These are phyloP conservation scores for Pseudogymnoascus sp. DNA, from an alignment of 2,329 filamentous ascomycete genomes.

Conservation along the genomic window DNA sequence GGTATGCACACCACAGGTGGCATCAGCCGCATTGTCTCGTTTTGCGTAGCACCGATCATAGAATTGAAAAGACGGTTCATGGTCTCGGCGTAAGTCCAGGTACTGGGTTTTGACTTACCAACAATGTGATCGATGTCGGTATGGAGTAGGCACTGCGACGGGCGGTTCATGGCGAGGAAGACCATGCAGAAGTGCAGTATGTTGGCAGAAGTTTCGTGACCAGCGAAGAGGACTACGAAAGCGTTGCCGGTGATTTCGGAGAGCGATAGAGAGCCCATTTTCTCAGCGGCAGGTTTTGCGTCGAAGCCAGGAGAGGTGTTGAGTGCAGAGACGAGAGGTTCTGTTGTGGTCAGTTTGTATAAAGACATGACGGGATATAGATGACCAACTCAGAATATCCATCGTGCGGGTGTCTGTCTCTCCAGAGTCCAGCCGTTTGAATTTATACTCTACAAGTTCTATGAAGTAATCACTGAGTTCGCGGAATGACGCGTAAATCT, in stretches of 20 bases:
- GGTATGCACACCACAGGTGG: conserved; percentile 47
- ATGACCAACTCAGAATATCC: conserved; percentile 18
- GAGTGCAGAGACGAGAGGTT: conserved; percentile 14
- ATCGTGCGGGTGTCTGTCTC: conserved; percentile 19
- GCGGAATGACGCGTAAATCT: conserved; percentile 1
- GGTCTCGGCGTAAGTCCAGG: conserved; percentile 18
- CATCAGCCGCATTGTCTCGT: conserved; percentile 46
- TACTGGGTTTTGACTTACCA: conserved; percentile 16
- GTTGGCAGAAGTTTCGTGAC: conserved; percentile 28
- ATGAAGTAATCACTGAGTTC: not conserved
- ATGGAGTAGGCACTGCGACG: conserved; percentile 18
- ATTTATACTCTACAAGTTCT: conserved; percentile 7
- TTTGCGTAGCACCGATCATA: conserved; percentile 26
- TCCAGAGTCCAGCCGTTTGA: conserved; percentile 14
- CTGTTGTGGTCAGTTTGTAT: conserved; percentile 10
- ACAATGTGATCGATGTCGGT: conserved; percentile 21
- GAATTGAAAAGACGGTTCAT: conserved; percentile 22
- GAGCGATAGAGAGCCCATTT: conserved; percentile 10
- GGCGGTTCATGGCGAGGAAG: conserved; percentile 20
- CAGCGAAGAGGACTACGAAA: conserved; percentile 27
- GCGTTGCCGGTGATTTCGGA: conserved; percentile 25
- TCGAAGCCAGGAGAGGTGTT: conserved; percentile 5
- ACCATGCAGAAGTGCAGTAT: conserved; percentile 24
- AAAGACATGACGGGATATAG: not conserved
- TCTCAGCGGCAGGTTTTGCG: conserved; percentile 14